These are phyloP conservation scores for Chenopodium quinoa DNA, from an alignment of 148 eudicot species.

Conservation along the genomic window DNA sequence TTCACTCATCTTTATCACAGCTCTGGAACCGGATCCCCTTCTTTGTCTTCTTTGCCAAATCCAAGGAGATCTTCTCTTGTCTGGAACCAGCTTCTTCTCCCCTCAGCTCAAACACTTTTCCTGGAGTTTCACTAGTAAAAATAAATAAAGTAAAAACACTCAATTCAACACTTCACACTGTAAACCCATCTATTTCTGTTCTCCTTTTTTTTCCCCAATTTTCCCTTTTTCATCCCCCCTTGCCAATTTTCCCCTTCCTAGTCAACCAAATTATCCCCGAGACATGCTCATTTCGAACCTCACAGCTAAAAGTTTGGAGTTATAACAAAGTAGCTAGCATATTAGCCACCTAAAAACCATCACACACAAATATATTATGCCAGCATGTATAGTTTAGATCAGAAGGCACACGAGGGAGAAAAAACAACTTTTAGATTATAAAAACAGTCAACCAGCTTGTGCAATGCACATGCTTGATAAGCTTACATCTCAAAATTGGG, in stretches of 20 bases:
- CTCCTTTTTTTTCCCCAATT: no score
- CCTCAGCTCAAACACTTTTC: neutral
- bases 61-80: neutral
- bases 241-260: neutral
- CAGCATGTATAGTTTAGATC: neutral
- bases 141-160: neutral
- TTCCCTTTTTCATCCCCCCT: neutral
- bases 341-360: neutral
- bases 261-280: neutral
- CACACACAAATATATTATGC: neutral
- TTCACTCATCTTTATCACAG: no score
- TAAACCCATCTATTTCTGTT: neutral
- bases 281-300: neutral
- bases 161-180: neutral
- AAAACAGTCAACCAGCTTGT: neutral
- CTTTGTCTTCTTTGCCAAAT: neutral
- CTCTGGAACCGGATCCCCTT: neutral
- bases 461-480: neutral
- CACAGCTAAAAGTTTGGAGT: neutral
- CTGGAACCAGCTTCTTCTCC: neutral
- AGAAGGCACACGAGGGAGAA: neutral
- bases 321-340: no score
- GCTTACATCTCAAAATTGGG: conserved; percentile 7
- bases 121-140: neutral
- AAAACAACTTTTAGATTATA: neutral